phyloP scores from a whole-genome alignment of 192 early-diverging fungal species.

The Chytriomyces confervae region DNA sequence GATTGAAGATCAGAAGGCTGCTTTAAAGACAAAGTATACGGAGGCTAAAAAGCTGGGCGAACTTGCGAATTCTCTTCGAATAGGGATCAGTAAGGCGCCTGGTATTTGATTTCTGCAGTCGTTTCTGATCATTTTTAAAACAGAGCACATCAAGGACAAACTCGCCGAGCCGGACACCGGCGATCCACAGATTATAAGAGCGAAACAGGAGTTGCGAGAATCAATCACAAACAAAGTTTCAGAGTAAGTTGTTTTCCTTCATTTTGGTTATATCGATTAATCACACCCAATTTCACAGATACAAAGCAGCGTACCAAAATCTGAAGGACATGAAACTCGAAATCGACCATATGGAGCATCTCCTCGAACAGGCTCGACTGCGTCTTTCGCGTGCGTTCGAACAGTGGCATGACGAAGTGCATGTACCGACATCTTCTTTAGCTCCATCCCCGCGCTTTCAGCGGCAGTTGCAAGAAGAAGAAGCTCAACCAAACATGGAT shows the following conservation, averaged over 20 bases:
- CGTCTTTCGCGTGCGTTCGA: conserved; percentile 65
- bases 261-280: too few species aligned
- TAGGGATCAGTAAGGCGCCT: conserved; percentile 54
- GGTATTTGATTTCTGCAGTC: not conserved
- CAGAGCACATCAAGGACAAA: conserved; percentile 41
- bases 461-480: not conserved
- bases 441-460: not conserved
- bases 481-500: not conserved
- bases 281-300: conserved; percentile 34
- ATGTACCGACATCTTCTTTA: conserved; percentile 27
- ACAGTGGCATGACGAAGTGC: conserved; percentile 59
- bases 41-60: conserved; percentile 62
- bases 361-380: conserved; percentile 62
- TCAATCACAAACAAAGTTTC: conserved; percentile 31
- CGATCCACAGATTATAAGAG: not conserved
- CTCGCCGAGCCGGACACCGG: conserved; percentile 30
- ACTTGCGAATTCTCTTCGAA: conserved; percentile 47
- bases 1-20: conserved; percentile 67
- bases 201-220: conserved; percentile 23
- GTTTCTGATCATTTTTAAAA: not conserved
- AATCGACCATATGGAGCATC: conserved; percentile 70
- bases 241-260: not conserved
- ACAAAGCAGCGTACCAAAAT: conserved; percentile 56
- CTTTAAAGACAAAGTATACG: conserved; percentile 58
- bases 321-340: conserved; percentile 66